Percentiles rank a stretch among this genome's conserved stretches.
These are phyloP conservation scores for Xylaria palmicola DNA, from an alignment of 495 filamentous ascomycete species.

Conservation along the genomic window DNA sequence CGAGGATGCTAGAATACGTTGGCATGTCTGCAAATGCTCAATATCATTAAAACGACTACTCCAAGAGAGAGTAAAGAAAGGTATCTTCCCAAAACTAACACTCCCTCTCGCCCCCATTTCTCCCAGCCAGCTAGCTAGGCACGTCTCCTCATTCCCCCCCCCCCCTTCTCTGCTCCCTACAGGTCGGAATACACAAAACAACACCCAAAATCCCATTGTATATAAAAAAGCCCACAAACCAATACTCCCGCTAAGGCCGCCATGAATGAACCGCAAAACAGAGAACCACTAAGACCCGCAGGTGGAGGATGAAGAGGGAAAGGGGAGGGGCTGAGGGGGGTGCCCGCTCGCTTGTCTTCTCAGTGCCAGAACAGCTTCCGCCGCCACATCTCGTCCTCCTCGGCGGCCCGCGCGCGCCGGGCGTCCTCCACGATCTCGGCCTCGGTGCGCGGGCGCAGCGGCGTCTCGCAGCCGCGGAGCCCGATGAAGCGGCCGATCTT, in stretches of 20 bases:
- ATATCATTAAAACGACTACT: slow-evolving; percentile 10
- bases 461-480: slow-evolving; percentile 59
- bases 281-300: background rate
- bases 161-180: background rate
- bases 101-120: background rate
- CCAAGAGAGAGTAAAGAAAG: slow-evolving; percentile 8
- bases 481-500: slow-evolving; percentile 68
- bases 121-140: too few species aligned
- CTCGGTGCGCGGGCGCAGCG: slow-evolving; percentile 35
- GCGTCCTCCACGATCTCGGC: slow-evolving; percentile 41
- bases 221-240: background rate
- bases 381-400: slow-evolving; percentile 39
- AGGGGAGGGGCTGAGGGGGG: too few species aligned
- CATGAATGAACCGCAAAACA: too few species aligned
- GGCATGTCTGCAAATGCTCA: background rate
- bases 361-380: slow-evolving; percentile 46
- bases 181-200: too few species aligned
- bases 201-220: background rate
- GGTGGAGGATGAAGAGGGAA: background rate
- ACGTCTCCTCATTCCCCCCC: background rate
- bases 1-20: background rate
- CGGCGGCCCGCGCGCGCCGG: slow-evolving; percentile 28
- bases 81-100: background rate
- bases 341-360: background rate
- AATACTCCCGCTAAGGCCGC: slow-evolving; percentile 8